These are phyloP conservation scores for Debaryomycetaceae sp. DNA, from an alignment of 1,139 yeast genomes.

Conservation along the genomic window DNA sequence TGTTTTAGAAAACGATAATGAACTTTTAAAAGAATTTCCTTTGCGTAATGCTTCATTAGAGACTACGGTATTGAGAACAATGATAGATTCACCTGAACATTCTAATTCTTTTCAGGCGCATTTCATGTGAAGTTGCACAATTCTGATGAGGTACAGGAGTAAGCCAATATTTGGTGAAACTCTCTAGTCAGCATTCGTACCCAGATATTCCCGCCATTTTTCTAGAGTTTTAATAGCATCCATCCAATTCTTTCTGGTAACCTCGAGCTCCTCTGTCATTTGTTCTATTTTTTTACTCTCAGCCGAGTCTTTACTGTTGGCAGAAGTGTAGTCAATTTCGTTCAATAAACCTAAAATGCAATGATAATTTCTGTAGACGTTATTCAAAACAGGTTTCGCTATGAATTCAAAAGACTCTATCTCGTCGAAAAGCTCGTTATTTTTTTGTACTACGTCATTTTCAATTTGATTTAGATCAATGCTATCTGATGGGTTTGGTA, in stretches of 20 bases:
- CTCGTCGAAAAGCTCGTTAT: slow-evolving; percentile 24
- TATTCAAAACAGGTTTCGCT: slow-evolving; percentile 32
- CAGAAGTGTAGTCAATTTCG: slow-evolving; percentile 3
- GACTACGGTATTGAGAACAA: slow-evolving; percentile 22
- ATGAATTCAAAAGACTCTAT: slow-evolving; percentile 37
- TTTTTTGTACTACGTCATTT: slow-evolving; percentile 14
- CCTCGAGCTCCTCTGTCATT: slow-evolving; percentile 34
- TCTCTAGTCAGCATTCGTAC: background rate
- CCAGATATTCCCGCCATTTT: slow-evolving; percentile 37
- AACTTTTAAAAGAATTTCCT: slow-evolving; percentile 31
- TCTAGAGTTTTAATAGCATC: slow-evolving; percentile 46
- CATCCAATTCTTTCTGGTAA: slow-evolving; percentile 39
- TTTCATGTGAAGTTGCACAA: background rate
- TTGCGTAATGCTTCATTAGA: slow-evolving; percentile 28
- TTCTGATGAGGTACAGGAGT: background rate
- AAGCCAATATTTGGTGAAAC: background rate
- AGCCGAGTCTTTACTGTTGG: slow-evolving; percentile 6
- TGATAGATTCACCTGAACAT: slow-evolving; percentile 4
- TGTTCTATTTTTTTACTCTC: slow-evolving; percentile 16
- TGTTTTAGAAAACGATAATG: slow-evolving; percentile 8
- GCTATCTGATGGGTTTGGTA: slow-evolving; percentile 34
- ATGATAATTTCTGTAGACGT: slow-evolving; percentile 27
- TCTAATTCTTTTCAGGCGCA: background rate
- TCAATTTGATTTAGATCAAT: slow-evolving; percentile 24
- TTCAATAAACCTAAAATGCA: slow-evolving; percentile 20